These are phyloP conservation scores for Beauveria varroae DNA, from an alignment of 2,329 filamentous ascomycete species.

Conservation along the genomic window DNA sequence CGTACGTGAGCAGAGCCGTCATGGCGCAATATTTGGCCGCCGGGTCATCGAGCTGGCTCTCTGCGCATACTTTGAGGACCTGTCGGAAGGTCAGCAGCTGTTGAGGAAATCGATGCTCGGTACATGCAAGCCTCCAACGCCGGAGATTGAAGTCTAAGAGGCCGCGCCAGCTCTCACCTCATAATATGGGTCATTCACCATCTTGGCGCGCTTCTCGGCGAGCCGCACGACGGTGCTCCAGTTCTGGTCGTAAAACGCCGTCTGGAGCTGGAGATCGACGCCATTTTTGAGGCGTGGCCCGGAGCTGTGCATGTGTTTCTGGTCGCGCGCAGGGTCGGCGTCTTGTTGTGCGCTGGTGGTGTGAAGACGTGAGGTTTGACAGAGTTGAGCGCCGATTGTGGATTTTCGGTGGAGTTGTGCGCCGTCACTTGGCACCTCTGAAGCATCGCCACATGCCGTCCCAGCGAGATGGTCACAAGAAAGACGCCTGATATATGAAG, in stretches of 20 bases:
- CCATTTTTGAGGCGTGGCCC: slow-evolving; percentile 37
- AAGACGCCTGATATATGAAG: too few relatives aligned
- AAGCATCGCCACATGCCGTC: too few relatives aligned
- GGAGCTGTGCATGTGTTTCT: slow-evolving; percentile 24
- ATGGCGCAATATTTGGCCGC: slow-evolving; percentile 37
- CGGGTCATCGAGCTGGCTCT: slow-evolving; percentile 44
- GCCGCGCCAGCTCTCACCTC: slow-evolving; percentile 31
- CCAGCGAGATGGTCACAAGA: too few relatives aligned
- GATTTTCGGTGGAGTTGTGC: slow-evolving; percentile 7
- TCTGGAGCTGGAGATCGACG: slow-evolving; percentile 47
- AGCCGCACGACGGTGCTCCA: slow-evolving; percentile 45
- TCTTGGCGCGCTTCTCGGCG: slow-evolving; percentile 42
- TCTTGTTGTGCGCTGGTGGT: neutral
- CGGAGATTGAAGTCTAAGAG: neutral
- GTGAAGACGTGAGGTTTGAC: slow-evolving; percentile 8
- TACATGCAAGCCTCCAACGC: neutral
- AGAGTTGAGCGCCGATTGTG: neutral
- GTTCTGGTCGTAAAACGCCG: slow-evolving; percentile 46
- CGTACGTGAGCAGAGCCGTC: slow-evolving; percentile 36
- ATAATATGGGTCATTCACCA: slow-evolving; percentile 47
- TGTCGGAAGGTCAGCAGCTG: slow-evolving; percentile 15
- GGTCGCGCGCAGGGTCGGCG: neutral
- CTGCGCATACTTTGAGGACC: slow-evolving; percentile 42
- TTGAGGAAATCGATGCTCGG: neutral
- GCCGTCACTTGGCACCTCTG: neutral